phyloP scores from a whole-genome alignment of 441 rosid species.

The Rhodomyrtus psidioides region DNA sequence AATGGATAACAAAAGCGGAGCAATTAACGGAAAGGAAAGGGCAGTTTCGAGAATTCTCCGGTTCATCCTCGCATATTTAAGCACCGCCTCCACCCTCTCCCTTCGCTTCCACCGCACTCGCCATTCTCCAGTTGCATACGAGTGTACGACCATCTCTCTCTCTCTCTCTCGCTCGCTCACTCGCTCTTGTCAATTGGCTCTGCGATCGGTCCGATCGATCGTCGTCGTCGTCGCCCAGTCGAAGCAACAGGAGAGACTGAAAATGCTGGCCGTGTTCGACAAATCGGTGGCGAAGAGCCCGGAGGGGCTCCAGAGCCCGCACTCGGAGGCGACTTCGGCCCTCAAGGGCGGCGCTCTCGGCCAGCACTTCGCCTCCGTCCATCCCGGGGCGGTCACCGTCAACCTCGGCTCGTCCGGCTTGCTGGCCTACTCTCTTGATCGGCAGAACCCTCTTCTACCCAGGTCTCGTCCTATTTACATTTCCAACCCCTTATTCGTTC shows the following conservation, averaged over 20 bases:
- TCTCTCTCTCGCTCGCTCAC: not conserved
- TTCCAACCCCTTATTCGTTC: not conserved
- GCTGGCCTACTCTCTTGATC: slow-evolving; percentile 61
- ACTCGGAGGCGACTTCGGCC: slow-evolving; percentile 37
- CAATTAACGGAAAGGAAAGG: not conserved
- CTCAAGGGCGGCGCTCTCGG: slow-evolving; percentile 62
- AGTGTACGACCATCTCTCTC: accelerated
- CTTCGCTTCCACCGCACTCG: not conserved
- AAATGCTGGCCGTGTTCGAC: slow-evolving; percentile 86
- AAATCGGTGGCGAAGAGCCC: slow-evolving; percentile 82
- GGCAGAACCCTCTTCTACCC: slow-evolving; percentile 82
- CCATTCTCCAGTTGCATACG: not conserved
- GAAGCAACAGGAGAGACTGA: not conserved
- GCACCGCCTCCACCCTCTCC: not conserved
- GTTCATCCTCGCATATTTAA: not conserved
- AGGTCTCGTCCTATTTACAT: slow-evolving; percentile 24
- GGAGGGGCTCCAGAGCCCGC: slow-evolving; percentile 57
- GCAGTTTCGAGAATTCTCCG: not conserved
- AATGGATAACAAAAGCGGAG: not conserved
- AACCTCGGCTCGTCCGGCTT: slow-evolving; percentile 73
- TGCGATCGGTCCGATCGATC: not conserved
- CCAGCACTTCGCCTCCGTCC: slow-evolving; percentile 39
- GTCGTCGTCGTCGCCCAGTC: not conserved
- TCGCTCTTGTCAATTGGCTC: not conserved
- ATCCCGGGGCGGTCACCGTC: slow-evolving; percentile 55